Conservation (phyloP, 1,139 yeast genomes). For the Hanseniaspora uvarum region DNA sequence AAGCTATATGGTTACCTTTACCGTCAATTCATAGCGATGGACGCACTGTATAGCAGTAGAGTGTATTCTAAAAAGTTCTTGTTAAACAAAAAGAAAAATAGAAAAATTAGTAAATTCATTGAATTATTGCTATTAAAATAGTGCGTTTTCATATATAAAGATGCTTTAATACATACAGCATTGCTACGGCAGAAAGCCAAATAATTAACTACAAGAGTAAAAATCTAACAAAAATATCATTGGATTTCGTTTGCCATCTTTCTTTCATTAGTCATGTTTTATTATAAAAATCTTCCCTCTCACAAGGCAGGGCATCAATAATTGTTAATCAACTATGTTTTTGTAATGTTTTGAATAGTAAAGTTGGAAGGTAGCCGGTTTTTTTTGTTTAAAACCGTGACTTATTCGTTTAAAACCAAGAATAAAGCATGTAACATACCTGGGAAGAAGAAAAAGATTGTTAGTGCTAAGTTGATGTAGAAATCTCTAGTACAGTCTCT, state of each 20-base stretch:
- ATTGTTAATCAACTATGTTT: not conserved
- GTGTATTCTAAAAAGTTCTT: too few species aligned
- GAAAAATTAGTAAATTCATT: too few species aligned
- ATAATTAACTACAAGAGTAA: not conserved
- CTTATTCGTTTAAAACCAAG: slow-evolving; percentile 37
- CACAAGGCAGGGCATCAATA: not conserved
- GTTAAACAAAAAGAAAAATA: too few species aligned
- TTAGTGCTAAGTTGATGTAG: slow-evolving; percentile 51
- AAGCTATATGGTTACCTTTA: not conserved
- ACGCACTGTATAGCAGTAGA: too few species aligned
- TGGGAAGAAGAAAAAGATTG: slow-evolving; percentile 60
- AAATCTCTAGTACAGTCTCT: slow-evolving; percentile 53
- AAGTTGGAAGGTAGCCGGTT: too few species aligned
- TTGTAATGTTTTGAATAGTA: too few species aligned
- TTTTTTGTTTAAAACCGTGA: not conserved
- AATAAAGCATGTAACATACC: slow-evolving; percentile 65
- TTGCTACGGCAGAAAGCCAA: not conserved
- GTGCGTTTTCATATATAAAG: not conserved
- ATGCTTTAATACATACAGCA: not conserved
- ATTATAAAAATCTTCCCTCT: not conserved
- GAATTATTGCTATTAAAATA: not conserved
- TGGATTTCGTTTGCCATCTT: too few species aligned
- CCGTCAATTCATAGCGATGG: too few species aligned
- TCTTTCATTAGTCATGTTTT: not conserved
- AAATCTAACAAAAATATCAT: not conserved